A percentile compares a stretch with the other conserved stretches of the same genome.
Conservation (phyloP, 352 stramenopile species). For the Vaucheria bursata region DNA sequence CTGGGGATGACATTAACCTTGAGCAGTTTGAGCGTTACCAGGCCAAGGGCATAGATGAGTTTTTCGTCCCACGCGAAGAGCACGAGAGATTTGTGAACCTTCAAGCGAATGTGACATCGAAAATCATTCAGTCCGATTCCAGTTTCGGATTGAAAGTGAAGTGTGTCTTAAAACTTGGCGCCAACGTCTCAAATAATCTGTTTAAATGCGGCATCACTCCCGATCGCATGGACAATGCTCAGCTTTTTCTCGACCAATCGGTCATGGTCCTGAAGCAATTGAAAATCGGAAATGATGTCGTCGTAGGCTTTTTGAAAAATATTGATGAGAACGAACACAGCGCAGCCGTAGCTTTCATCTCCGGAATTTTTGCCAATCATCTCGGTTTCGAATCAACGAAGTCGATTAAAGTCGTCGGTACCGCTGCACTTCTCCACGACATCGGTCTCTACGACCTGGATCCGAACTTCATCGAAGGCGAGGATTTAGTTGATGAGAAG, state of each 20-base stretch:
- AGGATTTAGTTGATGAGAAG: too few relatives aligned
- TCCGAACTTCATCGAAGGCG: too few relatives aligned
- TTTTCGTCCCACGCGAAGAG: not conserved
- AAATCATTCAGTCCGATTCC: not conserved
- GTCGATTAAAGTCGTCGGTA: not conserved
- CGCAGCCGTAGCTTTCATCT: not conserved
- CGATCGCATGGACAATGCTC: not conserved
- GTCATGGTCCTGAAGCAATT: not conserved
- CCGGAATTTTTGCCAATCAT: not conserved
- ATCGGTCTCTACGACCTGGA: not conserved
- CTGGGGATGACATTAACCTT: not conserved
- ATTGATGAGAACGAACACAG: not conserved
- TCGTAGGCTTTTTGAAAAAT: not conserved
- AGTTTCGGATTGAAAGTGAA: not conserved
- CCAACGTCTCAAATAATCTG: not conserved
- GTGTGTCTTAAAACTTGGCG: not conserved
- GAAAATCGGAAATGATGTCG: not conserved
- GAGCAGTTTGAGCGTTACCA: not conserved
- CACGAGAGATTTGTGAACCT: not conserved
- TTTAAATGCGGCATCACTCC: not conserved
- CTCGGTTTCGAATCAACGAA: not conserved
- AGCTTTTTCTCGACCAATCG: not conserved
- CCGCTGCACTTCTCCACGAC: not conserved
- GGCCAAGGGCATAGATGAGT: not conserved
- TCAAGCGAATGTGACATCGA: not conserved